These are phyloP conservation scores for Ormosia emarginata DNA, from an alignment of 306 rosid genomes.

Conservation along the genomic window DNA sequence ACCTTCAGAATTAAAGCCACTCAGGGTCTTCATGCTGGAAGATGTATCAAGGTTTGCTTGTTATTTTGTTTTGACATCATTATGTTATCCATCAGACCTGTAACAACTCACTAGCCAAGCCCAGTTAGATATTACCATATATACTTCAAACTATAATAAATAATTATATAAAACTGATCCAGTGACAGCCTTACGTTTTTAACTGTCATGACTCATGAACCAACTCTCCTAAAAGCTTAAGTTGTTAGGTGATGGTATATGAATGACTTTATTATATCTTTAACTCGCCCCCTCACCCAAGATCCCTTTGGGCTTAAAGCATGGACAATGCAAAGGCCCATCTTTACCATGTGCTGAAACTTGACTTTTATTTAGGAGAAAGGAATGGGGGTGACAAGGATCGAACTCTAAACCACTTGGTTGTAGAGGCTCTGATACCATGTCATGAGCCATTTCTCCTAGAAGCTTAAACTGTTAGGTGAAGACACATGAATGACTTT, in stretches of 20 bases:
- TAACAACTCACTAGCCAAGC: neutral
- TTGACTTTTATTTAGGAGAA: too few relatives aligned
- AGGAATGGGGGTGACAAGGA: too few relatives aligned
- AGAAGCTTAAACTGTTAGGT: neutral
- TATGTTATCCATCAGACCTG: neutral
- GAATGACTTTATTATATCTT: too few relatives aligned
- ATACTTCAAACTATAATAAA: neutral
- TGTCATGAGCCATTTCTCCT: neutral
- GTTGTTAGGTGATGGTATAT: neutral
- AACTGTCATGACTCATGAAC: neutral
- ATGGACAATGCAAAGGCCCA: neutral
- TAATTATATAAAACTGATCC: neutral
- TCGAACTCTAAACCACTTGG: too few relatives aligned
- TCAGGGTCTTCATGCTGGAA: conserved; percentile 87
- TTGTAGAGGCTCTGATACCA: too few relatives aligned
- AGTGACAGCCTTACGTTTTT: neutral
- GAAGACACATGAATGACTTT: neutral
- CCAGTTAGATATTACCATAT: neutral
- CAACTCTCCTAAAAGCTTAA: neutral
- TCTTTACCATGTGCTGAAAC: neutral
- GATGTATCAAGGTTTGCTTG: conserved; percentile 74
- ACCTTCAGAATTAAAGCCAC: conserved; percentile 82
- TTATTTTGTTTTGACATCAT: conserved; percentile 14
- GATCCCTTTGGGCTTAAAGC: neutral
- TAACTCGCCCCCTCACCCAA: neutral